Evolutionary conservation across 208 protist species (phyloP), one percentile per base, ranked within the genome.

Genomic region (Acanthamoeba triangularis): DNA sequence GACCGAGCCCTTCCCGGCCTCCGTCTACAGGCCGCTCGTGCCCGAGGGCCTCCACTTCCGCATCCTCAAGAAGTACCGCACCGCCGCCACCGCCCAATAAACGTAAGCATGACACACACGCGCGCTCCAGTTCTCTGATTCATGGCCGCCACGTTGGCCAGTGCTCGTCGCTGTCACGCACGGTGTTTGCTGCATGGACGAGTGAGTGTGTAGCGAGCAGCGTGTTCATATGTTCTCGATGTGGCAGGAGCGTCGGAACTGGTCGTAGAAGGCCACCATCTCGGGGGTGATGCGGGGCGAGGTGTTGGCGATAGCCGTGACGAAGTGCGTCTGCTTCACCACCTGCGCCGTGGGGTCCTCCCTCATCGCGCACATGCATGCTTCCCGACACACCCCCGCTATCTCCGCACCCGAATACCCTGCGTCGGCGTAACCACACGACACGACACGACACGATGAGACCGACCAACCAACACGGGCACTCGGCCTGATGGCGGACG

Each of bases 231-330:
- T 30, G 44, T 37, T 92, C 28, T 92, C 85, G 33, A 92, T 72
- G 61, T 74, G 52, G 30, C 37, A 72, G 13, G 59, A 41, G 25
- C 61, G 30, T 72, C 59, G 30, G 28, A 92, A 94, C 37, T 94
- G 52, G n/a, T 94, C 69, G 52, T 87, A 94, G 47, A 94, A 94
- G 20, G 44, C 52, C 20, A 94, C n/a, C 90, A 94, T 94, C 47
- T 94, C 52, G 35, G 72, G 11, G 47, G 44, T 85, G 67, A 94
- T 94, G 33, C 72, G 47, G 7, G 90, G 90, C 69, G 47, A 35
- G 37, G 56, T 67, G 52, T 20, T 59, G 52, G 41, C 23, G 41
- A 94, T 80, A 5, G 90, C 90, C 41, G 72, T 5, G 37, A 61
- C 30, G 65, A 94, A 94, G 90, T 94, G 90, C 23, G n/a, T 52